Percentiles rank a stretch among this genome's conserved stretches.
Evolutionary conservation across 2,329 filamentous ascomycete species (phyloP).

Genomic region (Trichoderma asperellum): DNA sequence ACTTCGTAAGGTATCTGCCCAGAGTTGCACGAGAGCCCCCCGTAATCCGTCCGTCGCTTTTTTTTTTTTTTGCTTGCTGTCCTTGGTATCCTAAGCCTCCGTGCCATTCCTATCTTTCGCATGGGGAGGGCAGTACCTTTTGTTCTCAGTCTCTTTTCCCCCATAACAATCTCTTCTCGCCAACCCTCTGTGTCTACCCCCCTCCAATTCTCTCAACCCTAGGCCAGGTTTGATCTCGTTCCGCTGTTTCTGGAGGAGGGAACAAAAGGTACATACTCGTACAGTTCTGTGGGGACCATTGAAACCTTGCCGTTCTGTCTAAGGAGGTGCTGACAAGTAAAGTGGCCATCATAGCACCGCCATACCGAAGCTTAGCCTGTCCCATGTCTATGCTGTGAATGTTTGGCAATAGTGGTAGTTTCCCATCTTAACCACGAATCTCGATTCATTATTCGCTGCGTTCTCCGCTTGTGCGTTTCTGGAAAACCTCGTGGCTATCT

Average conservation of each 20-base stretch:
- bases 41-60: slow-evolving; percentile 22
- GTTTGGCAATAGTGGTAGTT: slow-evolving; percentile 1
- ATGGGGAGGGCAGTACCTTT: slow-evolving; percentile 22
- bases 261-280: slow-evolving; percentile 9
- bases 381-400: slow-evolving; percentile 21
- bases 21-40: slow-evolving; percentile 1
- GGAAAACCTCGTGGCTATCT: slow-evolving; percentile 6
- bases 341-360: slow-evolving; percentile 13
- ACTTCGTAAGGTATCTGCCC: slow-evolving; percentile 11
- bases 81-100: slow-evolving; percentile 15
- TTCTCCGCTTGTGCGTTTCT: slow-evolving; percentile 9
- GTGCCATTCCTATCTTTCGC: slow-evolving; percentile 27
- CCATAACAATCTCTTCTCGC: slow-evolving; percentile 21
- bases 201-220: slow-evolving; percentile 16
- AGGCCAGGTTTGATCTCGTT: slow-evolving; percentile 16
- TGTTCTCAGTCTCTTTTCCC: slow-evolving; percentile 13
- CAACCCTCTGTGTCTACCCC: slow-evolving; percentile 17
- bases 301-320: slow-evolving; percentile 18
- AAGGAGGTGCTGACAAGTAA: slow-evolving; percentile 23
- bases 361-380: slow-evolving; percentile 19
- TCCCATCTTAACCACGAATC: slow-evolving; percentile 14
- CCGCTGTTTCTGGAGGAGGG: not conserved
- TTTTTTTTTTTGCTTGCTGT: not conserved
- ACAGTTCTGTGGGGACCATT: slow-evolving; percentile 12
- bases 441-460: slow-evolving; percentile 11